phyloP scores from a whole-genome alignment of 164 flowering plant species.

The Warburgia ugandensis region DNA sequence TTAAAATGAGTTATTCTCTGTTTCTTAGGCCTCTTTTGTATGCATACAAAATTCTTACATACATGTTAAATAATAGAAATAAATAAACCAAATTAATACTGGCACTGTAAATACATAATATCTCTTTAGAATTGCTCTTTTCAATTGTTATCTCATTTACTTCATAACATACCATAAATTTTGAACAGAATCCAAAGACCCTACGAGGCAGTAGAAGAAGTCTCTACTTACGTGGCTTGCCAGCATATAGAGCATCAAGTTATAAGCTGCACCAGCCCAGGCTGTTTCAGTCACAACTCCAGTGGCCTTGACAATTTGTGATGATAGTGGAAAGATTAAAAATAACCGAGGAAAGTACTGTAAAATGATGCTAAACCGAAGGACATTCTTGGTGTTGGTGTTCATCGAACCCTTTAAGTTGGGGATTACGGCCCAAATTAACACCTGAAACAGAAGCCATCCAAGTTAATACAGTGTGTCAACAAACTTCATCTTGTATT shows the following conservation, averaged over 20 bases:
- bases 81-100: too few species aligned
- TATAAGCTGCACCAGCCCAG: conserved; percentile 91
- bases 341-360: conserved; percentile 66
- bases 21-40: too few species aligned
- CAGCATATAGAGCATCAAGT: conserved; percentile 69
- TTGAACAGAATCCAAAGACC: background rate
- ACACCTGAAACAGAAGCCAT: conserved; percentile 36
- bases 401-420: conserved; percentile 46
- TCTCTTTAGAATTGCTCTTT: too few species aligned
- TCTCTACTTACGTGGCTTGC: conserved; percentile 74
- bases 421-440: conserved; percentile 73
- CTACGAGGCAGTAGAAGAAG: background rate
- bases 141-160: too few species aligned
- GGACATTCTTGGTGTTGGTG: conserved; percentile 54
- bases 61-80: too few species aligned
- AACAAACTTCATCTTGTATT: too few species aligned
- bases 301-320: conserved; percentile 52
- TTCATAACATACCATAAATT: too few species aligned
- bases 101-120: too few species aligned
- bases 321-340: conserved; percentile 61
- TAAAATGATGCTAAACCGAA: conserved; percentile 40
- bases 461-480: too few species aligned
- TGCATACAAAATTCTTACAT: too few species aligned
- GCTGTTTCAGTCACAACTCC: conserved; percentile 70
- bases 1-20: too few species aligned